Percentiles rank a stretch among this genome's conserved stretches.
Conservation (phyloP, 495 filamentous ascomycete genomes). For the Acidiella bohemica region DNA sequence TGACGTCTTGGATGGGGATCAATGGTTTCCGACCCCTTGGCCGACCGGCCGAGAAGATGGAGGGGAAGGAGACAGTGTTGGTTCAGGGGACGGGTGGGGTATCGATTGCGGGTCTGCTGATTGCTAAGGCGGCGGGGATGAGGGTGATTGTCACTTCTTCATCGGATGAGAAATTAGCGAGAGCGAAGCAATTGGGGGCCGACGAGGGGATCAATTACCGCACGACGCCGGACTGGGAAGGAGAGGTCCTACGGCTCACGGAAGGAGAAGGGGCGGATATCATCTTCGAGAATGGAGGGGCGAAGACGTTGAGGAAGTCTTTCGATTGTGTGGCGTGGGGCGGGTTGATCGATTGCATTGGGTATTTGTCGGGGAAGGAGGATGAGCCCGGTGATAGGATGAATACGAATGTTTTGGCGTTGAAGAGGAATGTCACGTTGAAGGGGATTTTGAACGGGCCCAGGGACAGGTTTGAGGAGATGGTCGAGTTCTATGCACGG, state of each 20-base stretch:
- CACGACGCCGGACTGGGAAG: conserved; percentile 32
- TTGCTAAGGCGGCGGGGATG: conserved; percentile 20
- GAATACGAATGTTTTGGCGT: conserved; percentile 17
- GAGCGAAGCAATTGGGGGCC: conserved; percentile 33
- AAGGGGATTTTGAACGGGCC: conserved; percentile 21
- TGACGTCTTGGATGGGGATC: conserved; percentile 34
- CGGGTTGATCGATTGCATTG: conserved; percentile 20
- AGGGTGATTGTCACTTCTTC: conserved; percentile 39
- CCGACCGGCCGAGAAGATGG: conserved; percentile 4
- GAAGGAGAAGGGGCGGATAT: conserved; percentile 31
- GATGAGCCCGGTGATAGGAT: conserved; percentile 5
- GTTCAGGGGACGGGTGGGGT: conserved; percentile 26
- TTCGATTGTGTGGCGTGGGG: conserved; percentile 19
- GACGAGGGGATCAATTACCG: conserved; percentile 36
- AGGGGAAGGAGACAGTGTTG: conserved; percentile 22
- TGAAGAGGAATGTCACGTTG: conserved; percentile 17
- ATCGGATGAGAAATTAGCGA: conserved; percentile 32
- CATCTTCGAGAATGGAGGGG: conserved; percentile 40
- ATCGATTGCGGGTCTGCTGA: conserved; percentile 16
- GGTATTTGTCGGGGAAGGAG: conserved; percentile 18
- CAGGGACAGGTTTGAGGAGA: conserved; percentile 21
- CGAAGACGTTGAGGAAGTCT: conserved; percentile 31
- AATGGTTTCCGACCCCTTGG: conserved; percentile 18
- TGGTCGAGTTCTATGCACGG: conserved; percentile 25
- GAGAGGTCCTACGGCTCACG: conserved; percentile 30